Conservation (phyloP, 2,329 filamentous ascomycete species). For the Neopestalotiopsis sp. region DNA sequence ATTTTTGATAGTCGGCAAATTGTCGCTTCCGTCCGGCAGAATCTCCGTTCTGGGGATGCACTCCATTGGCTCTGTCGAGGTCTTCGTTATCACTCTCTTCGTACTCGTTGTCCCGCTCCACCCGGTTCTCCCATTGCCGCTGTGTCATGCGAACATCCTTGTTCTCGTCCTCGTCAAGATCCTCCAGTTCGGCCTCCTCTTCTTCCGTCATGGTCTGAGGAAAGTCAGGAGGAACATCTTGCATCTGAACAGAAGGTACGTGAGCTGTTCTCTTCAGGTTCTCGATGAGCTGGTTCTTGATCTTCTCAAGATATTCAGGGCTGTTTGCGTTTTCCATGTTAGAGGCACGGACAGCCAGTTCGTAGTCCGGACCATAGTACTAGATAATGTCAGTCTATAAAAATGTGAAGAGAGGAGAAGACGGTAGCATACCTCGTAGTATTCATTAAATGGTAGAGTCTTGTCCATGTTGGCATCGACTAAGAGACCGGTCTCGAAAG, state of each 20-base stretch:
- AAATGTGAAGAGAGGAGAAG: not conserved
- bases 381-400: conserved; percentile 50
- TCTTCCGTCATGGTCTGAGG: conserved; percentile 69
- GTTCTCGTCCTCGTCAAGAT: conserved; percentile 83
- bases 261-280: conserved; percentile 87
- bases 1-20: conserved; percentile 59
- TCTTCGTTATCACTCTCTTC: conserved; percentile 93
- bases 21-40: conserved; percentile 48
- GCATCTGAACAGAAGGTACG: conserved; percentile 90
- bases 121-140: conserved; percentile 80
- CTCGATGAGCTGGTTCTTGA: conserved; percentile 82
- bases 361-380: conserved; percentile 91
- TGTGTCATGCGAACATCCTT: conserved; percentile 84
- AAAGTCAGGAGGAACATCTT: conserved; percentile 71
- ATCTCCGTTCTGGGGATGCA: conserved; percentile 57
- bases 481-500: conserved; percentile 90
- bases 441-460: conserved; percentile 94
- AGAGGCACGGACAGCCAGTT: conserved; percentile 85
- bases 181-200: conserved; percentile 69
- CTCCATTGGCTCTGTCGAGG: conserved; percentile 73
- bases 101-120: conserved; percentile 79
- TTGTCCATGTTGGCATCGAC: conserved; percentile 82
- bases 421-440: conserved; percentile 70
- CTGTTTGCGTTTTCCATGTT: conserved; percentile 94
- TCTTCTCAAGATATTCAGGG: conserved; percentile 78